Base-by-base conservation (phyloP, 495 filamentous ascomycete genomes). In the Niebla homalea region DNA sequence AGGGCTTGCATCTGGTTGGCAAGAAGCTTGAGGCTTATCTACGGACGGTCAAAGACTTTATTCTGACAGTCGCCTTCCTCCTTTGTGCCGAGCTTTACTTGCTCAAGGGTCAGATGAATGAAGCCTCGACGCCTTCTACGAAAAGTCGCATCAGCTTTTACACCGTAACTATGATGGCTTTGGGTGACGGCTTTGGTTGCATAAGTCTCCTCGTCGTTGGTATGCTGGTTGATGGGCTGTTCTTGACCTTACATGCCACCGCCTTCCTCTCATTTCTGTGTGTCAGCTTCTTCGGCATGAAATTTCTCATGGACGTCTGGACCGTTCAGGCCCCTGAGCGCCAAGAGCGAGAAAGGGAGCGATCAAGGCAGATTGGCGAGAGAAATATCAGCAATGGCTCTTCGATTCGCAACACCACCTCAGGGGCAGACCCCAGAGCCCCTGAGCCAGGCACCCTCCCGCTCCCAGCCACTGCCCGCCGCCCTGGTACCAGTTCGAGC, bases 51-150 rank as follows among this genome's bases (percentile, higher is more conserved):
- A 79, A 82, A 53, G 73, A 72, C 29, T 81, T 82, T 62, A 72
- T 88, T 16, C 71, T 93, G 16, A 64, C 78, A 10, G 78, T 87
- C 55, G 79, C 79, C 11, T 62, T 70, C 16, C 65, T 85, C 3
- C 66, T 86, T 40, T 75, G 77, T 55, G 77, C 67, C 1, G 87
- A 97, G 60, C 73, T 94, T 18, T 70, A 77, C 47, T 67, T 95
- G 10, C 73, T 93, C 41, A 78, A 90, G 53, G 67, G 77, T 41
- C 92, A 98, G 66, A 84, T 93, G 68, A 90, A 89, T 62, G 87
- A 96, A 56, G 79, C 89, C 4, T 87, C 79, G 29, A 98, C 92
- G 5, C 90, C 92, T n/a, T 96, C 89, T 1, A 98, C 90, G 0
- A 71, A 87, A 39, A 90, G 87, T 55, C 78, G 92, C 15, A 77